These are phyloP conservation scores for Parathielavia appendiculata DNA, from an alignment of 495 filamentous ascomycete genomes.

Conservation along the genomic window DNA sequence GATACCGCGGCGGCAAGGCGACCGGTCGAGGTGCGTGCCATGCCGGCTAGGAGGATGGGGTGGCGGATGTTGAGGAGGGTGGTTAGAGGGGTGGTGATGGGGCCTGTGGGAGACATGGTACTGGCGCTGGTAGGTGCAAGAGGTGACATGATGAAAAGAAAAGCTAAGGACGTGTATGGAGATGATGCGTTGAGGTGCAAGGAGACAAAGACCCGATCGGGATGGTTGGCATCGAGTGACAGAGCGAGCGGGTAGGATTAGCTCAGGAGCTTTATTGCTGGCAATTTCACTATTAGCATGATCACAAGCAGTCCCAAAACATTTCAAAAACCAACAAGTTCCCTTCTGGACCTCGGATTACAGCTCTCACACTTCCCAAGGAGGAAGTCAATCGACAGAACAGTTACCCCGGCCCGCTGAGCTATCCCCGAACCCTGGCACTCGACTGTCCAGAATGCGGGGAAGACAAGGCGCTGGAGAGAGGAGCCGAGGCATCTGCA, in stretches of 20 bases:
- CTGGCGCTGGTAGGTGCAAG: neutral
- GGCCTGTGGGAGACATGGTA: constrained; percentile 35
- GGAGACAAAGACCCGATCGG: neutral
- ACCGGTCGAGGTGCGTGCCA: constrained; percentile 76
- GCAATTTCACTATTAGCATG: too few relatives aligned
- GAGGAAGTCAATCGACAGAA: too few relatives aligned
- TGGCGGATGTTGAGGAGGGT: constrained; percentile 30
- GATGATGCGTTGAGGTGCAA: too few relatives aligned
- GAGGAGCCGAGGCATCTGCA: constrained; percentile 18
- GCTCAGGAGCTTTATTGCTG: too few relatives aligned
- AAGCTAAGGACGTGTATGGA: neutral
- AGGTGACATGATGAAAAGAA: too few relatives aligned
- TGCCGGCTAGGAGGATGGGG: constrained; percentile 82
- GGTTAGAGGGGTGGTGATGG: constrained; percentile 59
- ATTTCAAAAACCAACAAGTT: neutral
- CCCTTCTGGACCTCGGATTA: too few relatives aligned
- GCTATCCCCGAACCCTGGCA: neutral
- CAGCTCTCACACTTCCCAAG: too few relatives aligned
- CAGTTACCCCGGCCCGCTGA: neutral
- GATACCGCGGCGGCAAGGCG: constrained; percentile 76
- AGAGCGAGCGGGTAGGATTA: too few relatives aligned
- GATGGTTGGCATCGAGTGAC: too few relatives aligned
- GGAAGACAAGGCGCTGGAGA: constrained; percentile 4
- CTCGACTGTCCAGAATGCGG: constrained; percentile 9
- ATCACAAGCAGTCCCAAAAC: too few relatives aligned